Conservation (phyloP, 768 basidiomycete species). For the Collybiopsis luxurians region DNA sequence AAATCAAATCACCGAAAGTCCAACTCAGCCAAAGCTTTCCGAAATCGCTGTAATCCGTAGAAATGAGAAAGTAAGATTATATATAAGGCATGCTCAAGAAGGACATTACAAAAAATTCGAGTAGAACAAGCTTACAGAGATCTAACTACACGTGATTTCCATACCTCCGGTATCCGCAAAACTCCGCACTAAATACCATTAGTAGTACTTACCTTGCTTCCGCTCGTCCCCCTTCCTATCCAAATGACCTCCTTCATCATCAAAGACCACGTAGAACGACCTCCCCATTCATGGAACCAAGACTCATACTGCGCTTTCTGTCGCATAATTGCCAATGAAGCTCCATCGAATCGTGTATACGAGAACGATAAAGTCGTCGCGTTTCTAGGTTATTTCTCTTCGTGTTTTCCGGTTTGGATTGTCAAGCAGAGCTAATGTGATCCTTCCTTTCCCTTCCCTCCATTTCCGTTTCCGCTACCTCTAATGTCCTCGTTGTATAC, state of each 20-base stretch:
- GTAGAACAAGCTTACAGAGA: too few relatives aligned
- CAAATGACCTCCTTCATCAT: constrained; percentile 8
- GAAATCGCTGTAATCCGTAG: too few relatives aligned
- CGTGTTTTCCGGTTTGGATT: background rate
- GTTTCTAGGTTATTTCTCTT: constrained; percentile 47
- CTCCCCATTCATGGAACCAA: constrained; percentile 45
- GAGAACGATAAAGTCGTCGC: constrained; percentile 65
- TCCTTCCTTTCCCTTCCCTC: background rate
- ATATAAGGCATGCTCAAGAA: too few relatives aligned
- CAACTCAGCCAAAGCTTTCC: too few relatives aligned
- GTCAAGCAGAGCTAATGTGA: background rate
- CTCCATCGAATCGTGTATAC: constrained; percentile 48
- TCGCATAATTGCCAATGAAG: constrained; percentile 51
- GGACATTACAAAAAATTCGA: too few relatives aligned
- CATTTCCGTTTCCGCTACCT: too few relatives aligned
- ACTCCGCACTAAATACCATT: too few relatives aligned
- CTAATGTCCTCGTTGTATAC: background rate
- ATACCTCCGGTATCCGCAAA: too few relatives aligned
- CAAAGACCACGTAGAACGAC: constrained; percentile 46
- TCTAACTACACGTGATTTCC: too few relatives aligned
- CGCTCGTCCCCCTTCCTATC: background rate
- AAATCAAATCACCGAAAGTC: too few relatives aligned
- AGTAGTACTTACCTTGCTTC: too few relatives aligned
- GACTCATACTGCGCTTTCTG: constrained; percentile 61
- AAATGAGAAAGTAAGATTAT: too few relatives aligned